Evolutionary conservation across 352 stramenopile species (phyloP).

Genomic region (Pythium guiyangense): DNA sequence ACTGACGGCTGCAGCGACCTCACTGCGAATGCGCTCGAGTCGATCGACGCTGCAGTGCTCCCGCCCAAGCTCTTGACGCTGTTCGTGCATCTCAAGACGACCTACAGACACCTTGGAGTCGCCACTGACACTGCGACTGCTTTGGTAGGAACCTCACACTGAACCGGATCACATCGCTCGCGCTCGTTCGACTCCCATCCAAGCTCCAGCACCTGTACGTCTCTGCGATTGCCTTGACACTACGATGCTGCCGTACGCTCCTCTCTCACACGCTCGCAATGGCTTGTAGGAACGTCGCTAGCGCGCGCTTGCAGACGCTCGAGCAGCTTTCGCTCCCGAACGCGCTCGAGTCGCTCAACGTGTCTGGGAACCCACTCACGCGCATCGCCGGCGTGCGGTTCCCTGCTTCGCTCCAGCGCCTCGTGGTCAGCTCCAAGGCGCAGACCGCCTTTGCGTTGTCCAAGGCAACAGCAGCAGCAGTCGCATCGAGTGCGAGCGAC

Average conservation of each 20-base stretch:
- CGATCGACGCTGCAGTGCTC: constrained; percentile 2
- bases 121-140: neutral
- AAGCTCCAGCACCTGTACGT: constrained; percentile 30
- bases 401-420: constrained; percentile 2
- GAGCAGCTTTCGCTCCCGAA: constrained; percentile 31
- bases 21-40: constrained; percentile 7
- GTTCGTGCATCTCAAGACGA: neutral
- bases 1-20: neutral
- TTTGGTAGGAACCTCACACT: constrained; percentile 27
- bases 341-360: constrained; percentile 23
- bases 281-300: neutral
- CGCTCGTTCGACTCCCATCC: constrained; percentile 17
- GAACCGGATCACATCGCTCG: constrained; percentile 27
- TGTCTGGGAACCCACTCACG: constrained; percentile 33
- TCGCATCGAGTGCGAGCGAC: neutral
- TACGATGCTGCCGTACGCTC: no score
- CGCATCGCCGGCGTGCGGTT: constrained; percentile 30
- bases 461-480: no score
- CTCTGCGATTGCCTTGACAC: neutral
- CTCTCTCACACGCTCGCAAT: neutral
- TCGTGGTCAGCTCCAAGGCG: no score
- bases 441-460: constrained; percentile 7
- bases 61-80: constrained; percentile 1
- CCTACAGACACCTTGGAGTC: neutral
- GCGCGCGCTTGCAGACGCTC: constrained; percentile 20